These are phyloP conservation scores for Passiflora organensis DNA, from an alignment of 345 rosid genomes.

Conservation along the genomic window DNA sequence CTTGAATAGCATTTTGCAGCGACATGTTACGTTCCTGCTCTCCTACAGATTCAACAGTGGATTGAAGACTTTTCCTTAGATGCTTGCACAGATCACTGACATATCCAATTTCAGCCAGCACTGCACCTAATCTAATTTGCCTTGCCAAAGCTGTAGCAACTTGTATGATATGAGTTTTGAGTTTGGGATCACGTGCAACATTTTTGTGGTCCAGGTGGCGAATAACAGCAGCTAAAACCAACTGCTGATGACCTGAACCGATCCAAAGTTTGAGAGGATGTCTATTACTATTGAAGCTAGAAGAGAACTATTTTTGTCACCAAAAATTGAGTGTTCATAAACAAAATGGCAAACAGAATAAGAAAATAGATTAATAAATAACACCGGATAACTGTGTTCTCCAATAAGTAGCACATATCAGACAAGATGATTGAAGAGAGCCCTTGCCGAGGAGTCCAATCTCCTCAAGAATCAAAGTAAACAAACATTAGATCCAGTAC, in stretches of 20 bases:
- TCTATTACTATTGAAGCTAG: too few species aligned
- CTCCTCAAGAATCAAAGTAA: conserved; percentile 64
- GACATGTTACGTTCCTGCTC: conserved; percentile 54
- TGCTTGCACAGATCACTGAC: conserved; percentile 93
- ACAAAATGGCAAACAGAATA: background rate
- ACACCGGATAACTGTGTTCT: conserved; percentile 56
- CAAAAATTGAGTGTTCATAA: background rate
- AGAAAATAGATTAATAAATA: conserved; percentile 14
- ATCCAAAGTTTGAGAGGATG: conserved; percentile 16
- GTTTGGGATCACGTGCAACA: conserved; percentile 66
- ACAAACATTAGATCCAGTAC: conserved; percentile 79
- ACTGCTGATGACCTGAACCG: conserved; percentile 63
- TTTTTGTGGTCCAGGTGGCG: conserved; percentile 93
- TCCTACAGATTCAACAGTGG: conserved; percentile 56
- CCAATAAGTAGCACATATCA: conserved; percentile 66
- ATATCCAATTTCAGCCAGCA: conserved; percentile 65
- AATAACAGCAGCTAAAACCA: conserved; percentile 64
- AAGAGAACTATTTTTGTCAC: background rate
- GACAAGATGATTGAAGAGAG: conserved; percentile 66
- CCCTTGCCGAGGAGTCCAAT: conserved; percentile 77
- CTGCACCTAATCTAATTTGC: conserved; percentile 61
- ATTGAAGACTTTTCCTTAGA: conserved; percentile 85
- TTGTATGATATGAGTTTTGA: conserved; percentile 62
- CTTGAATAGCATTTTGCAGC: conserved; percentile 87
- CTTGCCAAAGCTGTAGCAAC: conserved; percentile 72